Base-by-base conservation (phyloP, 768 basidiomycete genomes). In the Boletus edulis region DNA sequence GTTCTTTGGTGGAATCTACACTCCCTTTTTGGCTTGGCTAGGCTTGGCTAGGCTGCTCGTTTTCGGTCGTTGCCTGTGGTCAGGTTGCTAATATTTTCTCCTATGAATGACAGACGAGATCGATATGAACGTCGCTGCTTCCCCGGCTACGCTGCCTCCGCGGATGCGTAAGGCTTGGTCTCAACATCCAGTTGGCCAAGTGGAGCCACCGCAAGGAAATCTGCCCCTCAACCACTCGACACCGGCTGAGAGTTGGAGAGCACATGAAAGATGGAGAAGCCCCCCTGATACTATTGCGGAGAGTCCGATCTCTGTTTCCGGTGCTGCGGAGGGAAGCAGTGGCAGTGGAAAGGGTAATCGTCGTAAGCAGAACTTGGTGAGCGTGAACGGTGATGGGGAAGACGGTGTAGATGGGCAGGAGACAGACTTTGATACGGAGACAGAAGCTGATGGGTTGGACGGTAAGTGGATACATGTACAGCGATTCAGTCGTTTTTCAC, bases 141-240 rank as follows among this genome's bases (percentile, higher is more conserved):
- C 55, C 10, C 31, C 46, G 14, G 51, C 58, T 12, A 37, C 68
- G 46, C 75, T 87, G 60, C 86, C 85, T 6, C 85, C 85, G 4
- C 83, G 83, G 68, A 80, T 87, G 80, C 75, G 86, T 38, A 87
- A 84, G 58, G 57, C 58, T 4, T 75, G 75, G 77, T 62, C 69
- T 22, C 68, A 64, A 18, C 50, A 50, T n/a, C 34, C 44, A 12
- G n/a, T 32, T 3, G 13, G 10, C 35, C 57, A 46, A 37, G 6
- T 20, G 2, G 53, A 67, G 47, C 5, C 42, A 39, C 24, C n/a
- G n/a, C 49, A 55, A 40, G 58, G 56, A 34, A 31, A 35, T 39
- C 3, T 22, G 27, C 31, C 46, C 22, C 49, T 8, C 14, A 51
- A 55, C 27, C 52, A 46, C 10, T 34, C 44, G 0, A 38, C 56